Conservation (phyloP, 345 rosid species). For the Salix suchowensis region DNA sequence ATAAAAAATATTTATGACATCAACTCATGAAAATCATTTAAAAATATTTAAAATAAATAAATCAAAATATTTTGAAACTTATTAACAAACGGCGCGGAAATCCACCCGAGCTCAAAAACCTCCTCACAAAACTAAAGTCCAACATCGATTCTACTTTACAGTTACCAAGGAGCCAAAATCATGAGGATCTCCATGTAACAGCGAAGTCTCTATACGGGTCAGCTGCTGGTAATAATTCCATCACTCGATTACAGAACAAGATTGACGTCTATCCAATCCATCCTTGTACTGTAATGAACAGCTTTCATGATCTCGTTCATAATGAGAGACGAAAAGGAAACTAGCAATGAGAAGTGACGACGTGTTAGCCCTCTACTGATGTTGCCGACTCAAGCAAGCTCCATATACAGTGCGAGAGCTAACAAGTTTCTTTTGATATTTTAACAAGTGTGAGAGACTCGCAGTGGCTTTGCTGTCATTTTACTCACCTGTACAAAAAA, state of each 20-base stretch:
- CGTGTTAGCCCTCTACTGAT: background rate
- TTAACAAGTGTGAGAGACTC: too few relatives aligned
- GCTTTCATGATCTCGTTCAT: background rate
- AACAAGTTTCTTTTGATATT: too few relatives aligned
- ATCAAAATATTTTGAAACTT: too few relatives aligned
- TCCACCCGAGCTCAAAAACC: too few relatives aligned
- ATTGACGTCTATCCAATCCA: background rate
- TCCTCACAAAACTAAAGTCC: background rate
- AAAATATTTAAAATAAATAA: too few relatives aligned
- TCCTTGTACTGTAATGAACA: background rate
- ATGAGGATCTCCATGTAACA: background rate
- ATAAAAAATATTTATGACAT: too few relatives aligned
- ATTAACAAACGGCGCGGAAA: too few relatives aligned
- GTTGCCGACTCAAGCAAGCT: background rate
- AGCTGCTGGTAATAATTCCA: background rate
- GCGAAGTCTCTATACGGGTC: background rate
- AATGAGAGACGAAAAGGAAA: background rate
- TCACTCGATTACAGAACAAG: background rate
- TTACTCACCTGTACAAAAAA: too few relatives aligned
- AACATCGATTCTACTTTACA: background rate
- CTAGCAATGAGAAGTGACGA: background rate
- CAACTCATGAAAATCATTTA: too few relatives aligned
- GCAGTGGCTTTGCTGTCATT: too few relatives aligned
- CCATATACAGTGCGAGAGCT: too few relatives aligned
- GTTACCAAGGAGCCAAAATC: slow-evolving; percentile 1